These are phyloP conservation scores for Hirsutella thompsonii DNA, from an alignment of 2,329 filamentous ascomycete species.

Conservation along the genomic window DNA sequence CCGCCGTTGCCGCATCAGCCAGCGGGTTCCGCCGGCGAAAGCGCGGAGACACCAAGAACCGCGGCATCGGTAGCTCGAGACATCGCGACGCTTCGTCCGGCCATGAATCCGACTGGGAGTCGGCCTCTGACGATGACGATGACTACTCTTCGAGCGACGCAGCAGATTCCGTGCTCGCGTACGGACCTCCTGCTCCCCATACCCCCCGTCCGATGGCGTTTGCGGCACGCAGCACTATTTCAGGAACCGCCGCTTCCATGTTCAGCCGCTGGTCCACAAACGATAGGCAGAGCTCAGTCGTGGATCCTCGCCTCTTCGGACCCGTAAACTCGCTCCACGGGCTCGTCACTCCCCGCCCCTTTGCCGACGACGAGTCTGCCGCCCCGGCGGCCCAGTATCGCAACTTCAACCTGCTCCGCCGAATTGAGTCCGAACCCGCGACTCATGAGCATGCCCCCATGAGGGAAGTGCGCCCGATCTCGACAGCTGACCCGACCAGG, in stretches of 20 bases:
- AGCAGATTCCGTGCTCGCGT: conserved; percentile 27
- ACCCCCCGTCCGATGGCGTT: conserved; percentile 11
- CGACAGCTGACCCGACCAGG: conserved; percentile 49
- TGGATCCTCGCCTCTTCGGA: conserved; percentile 46
- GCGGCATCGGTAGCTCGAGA: conserved; percentile 28
- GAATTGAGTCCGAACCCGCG: conserved; percentile 10
- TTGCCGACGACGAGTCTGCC: conserved; percentile 23
- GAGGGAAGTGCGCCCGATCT: conserved; percentile 53
- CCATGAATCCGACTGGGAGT: conserved; percentile 45
- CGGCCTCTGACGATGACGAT: conserved; percentile 34
- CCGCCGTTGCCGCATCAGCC: conserved; percentile 14
- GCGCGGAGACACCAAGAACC: conserved; percentile 17
- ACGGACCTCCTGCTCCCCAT: conserved; percentile 16
- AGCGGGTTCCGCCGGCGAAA: conserved; percentile 27
- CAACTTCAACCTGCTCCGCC: conserved; percentile 9
- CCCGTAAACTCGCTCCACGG: conserved; percentile 48
- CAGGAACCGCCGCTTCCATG: conserved; percentile 12
- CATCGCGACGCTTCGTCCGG: conserved; percentile 21
- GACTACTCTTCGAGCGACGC: conserved; percentile 14
- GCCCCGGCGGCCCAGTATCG: conserved; percentile 12
- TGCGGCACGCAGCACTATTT: conserved; percentile 10
- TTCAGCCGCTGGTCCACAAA: conserved; percentile 7
- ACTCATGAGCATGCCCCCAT: conserved; percentile 20
- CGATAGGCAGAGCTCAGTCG: conserved; percentile 32
- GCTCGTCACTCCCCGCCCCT: conserved; percentile 41